Evolutionary conservation across 2,329 filamentous ascomycete genomes (phyloP).

Genomic region (Capronia coronata): DNA sequence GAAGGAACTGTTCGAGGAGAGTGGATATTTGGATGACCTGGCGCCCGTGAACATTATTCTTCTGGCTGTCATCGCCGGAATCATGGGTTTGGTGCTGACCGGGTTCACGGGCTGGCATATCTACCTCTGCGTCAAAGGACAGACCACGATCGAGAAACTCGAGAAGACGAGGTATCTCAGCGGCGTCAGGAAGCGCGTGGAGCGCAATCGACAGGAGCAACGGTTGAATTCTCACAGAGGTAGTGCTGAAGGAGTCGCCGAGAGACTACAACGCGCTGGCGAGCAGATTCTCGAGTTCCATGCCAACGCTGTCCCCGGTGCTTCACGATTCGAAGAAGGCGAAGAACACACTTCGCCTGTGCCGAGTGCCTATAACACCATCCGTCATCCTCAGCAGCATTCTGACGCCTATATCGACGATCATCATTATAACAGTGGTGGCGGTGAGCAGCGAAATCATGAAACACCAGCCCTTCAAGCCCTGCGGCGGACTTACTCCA

Average conservation of each 20-base stretch:
- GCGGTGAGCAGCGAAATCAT: slow-evolving; percentile 7
- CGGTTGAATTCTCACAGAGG: slow-evolving; percentile 41
- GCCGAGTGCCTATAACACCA: slow-evolving; percentile 19
- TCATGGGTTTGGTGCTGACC: slow-evolving; percentile 81
- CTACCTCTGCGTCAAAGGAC: slow-evolving; percentile 66
- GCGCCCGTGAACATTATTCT: slow-evolving; percentile 89
- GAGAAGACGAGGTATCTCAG: slow-evolving; percentile 93
- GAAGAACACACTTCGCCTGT: slow-evolving; percentile 49
- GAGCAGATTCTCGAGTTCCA: slow-evolving; percentile 76
- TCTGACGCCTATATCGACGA: slow-evolving; percentile 4
- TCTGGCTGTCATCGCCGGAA: slow-evolving; percentile 76
- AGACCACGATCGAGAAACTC: slow-evolving; percentile 93
- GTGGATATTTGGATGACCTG: slow-evolving; percentile 64
- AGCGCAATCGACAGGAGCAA: slow-evolving; percentile 55
- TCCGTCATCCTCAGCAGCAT: slow-evolving; percentile 3
- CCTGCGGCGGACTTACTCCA: slow-evolving; percentile 38
- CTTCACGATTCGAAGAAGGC: slow-evolving; percentile 75
- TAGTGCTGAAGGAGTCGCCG: slow-evolving; percentile 29
- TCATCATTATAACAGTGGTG: too few species aligned
- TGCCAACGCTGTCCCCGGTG: slow-evolving; percentile 70
- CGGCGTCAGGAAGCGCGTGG: slow-evolving; percentile 65
- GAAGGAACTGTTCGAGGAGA: slow-evolving; percentile 67
- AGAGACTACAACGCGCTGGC: slow-evolving; percentile 53
- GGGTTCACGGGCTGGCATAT: slow-evolving; percentile 93
- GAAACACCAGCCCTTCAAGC: slow-evolving; percentile 39